phyloP scores from a whole-genome alignment of 1,284 basidiomycete genomes.

The Marasmius oreades region DNA sequence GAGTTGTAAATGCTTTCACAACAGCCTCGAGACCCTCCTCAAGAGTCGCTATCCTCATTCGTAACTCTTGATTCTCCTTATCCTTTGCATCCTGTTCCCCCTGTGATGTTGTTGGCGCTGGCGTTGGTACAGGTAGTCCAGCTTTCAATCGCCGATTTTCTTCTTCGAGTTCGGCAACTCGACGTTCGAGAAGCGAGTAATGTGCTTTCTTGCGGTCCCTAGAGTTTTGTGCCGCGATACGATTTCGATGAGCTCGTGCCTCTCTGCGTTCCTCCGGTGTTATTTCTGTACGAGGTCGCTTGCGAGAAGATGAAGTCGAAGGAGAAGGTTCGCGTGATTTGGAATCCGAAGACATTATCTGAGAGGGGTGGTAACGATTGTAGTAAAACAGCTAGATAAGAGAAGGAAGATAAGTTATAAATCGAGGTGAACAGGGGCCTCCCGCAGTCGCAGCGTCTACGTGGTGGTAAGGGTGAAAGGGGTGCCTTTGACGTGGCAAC shows the following conservation, averaged over 20 bases:
- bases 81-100: constrained; percentile 48
- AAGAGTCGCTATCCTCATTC: constrained; percentile 69
- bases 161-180: constrained; percentile 79
- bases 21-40: constrained; percentile 78
- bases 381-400: neutral
- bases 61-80: constrained; percentile 70
- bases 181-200: constrained; percentile 67
- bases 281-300: constrained; percentile 62
- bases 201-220: constrained; percentile 79
- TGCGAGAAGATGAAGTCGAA: constrained; percentile 51
- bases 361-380: neutral
- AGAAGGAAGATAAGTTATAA: too few relatives aligned
- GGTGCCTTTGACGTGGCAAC: neutral
- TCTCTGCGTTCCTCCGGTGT: constrained; percentile 75
- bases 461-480: neutral
- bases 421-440: neutral
- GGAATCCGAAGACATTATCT: constrained; percentile 8
- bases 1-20: constrained; percentile 67
- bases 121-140: constrained; percentile 26
- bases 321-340: constrained; percentile 25
- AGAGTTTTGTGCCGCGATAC: constrained; percentile 82
- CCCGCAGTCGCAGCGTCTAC: neutral
- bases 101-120: neutral
- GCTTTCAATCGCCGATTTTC: constrained; percentile 78
- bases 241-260: constrained; percentile 47